Evolutionary conservation across 768 basidiomycete genomes (phyloP).

Genomic region (Naganishia randhawae): DNA sequence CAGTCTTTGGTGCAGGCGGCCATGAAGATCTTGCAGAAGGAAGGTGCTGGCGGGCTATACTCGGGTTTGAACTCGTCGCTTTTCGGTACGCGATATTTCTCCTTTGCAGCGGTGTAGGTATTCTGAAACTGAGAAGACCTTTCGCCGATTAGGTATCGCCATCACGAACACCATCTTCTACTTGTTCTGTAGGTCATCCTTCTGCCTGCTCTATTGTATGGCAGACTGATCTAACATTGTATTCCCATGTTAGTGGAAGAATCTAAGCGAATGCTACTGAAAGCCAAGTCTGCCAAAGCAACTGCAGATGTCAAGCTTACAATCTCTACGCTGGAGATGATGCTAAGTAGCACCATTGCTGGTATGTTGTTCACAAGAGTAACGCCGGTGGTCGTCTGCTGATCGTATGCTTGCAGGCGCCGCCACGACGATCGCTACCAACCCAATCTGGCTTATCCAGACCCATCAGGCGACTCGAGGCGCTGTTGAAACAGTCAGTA

Average conservation of each 20-base stretch:
- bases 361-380: conserved; percentile 54
- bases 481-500: conserved; percentile 24
- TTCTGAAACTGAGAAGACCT: not conserved
- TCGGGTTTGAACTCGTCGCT: conserved; percentile 79
- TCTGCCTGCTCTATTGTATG: too few relatives aligned
- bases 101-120: not conserved
- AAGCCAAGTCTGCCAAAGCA: conserved; percentile 24
- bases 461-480: conserved; percentile 66
- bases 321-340: conserved; percentile 69
- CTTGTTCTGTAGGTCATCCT: conserved; percentile 51
- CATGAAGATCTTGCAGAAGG: conserved; percentile 70
- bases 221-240: not conserved
- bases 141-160: conserved; percentile 63
- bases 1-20: conserved; percentile 46
- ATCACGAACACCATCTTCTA: conserved; percentile 92
- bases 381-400: not conserved
- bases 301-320: conserved; percentile 56
- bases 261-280: conserved; percentile 46
- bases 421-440: conserved; percentile 80
- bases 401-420: conserved; percentile 59
- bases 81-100: conserved; percentile 45
- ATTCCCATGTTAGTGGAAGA: conserved; percentile 46
- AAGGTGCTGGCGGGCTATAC: conserved; percentile 80
- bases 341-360: conserved; percentile 80
- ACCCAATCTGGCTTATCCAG: conserved; percentile 97